Conservation (phyloP, 495 filamentous ascomycete genomes). For the Cairneyella variabilis region DNA sequence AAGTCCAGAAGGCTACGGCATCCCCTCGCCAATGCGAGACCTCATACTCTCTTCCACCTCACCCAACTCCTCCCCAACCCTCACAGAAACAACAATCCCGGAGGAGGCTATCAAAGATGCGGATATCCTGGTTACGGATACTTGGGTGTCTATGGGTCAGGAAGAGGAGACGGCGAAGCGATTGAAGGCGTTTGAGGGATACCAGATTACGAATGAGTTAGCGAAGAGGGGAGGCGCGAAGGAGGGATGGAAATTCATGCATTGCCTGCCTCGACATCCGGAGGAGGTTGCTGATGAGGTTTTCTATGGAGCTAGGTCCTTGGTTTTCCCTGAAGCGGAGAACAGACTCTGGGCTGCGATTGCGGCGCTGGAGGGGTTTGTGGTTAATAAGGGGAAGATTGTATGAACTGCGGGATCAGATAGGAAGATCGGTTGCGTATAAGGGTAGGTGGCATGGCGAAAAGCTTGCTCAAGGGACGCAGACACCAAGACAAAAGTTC, state of each 20-base stretch:
- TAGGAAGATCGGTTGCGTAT: too few species aligned
- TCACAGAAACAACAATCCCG: conserved; percentile 71
- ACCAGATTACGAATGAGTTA: conserved; percentile 80
- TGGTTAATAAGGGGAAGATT: conserved; percentile 79
- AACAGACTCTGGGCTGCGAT: conserved; percentile 91
- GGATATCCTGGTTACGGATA: conserved; percentile 91
- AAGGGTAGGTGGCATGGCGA: not conserved
- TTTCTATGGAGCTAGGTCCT: conserved; percentile 74
- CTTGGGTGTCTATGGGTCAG: conserved; percentile 97
- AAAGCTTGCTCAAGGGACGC: too few species aligned
- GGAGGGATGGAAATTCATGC: conserved; percentile 94
- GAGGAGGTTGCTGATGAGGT: conserved; percentile 96
- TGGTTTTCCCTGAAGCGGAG: conserved; percentile 93
- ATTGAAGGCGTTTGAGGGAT: conserved; percentile 79
- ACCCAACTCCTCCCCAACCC: conserved; percentile 48
- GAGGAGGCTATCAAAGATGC: conserved; percentile 87
- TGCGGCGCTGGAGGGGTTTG: conserved; percentile 81
- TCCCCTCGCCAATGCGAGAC: conserved; percentile 64
- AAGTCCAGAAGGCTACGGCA: conserved; percentile 77
- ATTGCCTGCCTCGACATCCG: conserved; percentile 89
- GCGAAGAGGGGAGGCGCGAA: conserved; percentile 84
- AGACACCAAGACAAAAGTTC: too few species aligned
- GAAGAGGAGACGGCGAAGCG: conserved; percentile 75
- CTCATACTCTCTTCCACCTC: conserved; percentile 60
- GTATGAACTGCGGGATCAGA: too few species aligned